Percentiles rank a stretch among this genome's conserved stretches.
These are phyloP conservation scores for Amoeboaphelidium protococcarum DNA, from an alignment of 371 early-diverging fungal species.

Conservation along the genomic window DNA sequence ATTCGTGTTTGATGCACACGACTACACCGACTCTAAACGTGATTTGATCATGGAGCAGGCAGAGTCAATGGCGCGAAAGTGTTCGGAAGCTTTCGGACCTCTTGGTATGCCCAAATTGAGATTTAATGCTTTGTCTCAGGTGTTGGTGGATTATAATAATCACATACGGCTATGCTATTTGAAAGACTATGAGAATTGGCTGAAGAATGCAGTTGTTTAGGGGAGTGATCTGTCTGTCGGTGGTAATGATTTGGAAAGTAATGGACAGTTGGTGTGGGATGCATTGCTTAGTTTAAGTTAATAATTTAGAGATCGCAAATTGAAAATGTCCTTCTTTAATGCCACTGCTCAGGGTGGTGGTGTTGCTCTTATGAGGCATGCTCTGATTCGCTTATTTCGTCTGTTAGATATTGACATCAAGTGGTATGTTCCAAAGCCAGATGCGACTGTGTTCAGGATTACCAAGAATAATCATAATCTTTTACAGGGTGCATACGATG, in stretches of 20 bases:
- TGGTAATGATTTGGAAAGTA: too few relatives aligned
- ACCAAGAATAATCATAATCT: conserved; percentile 63
- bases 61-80: conserved; percentile 36
- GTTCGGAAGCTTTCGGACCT: conserved; percentile 2
- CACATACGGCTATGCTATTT: conserved; percentile 1
- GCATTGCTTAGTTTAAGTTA: conserved; percentile 19
- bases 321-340: conserved; percentile 41
- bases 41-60: conserved; percentile 53
- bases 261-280: conserved; percentile 28
- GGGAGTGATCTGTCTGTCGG: too few relatives aligned
- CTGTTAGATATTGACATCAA: conserved; percentile 32
- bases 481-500: conserved; percentile 33
- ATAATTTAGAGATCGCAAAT: conserved; percentile 18
- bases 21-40: conserved; percentile 18
- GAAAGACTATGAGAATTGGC: not conserved
- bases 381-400: conserved; percentile 33
- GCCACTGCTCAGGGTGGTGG: conserved; percentile 73
- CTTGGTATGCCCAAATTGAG: not conserved
- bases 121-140: not conserved
- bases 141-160: conserved; percentile 29
- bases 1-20: conserved; percentile 21
- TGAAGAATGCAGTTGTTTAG: too few relatives aligned
- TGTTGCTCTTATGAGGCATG: conserved; percentile 72
- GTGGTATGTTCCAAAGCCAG: conserved; percentile 27
- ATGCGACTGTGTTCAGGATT: conserved; percentile 49